These are phyloP conservation scores for Sporothrix pallida DNA, from an alignment of 2,329 filamentous ascomycete genomes.

Conservation along the genomic window DNA sequence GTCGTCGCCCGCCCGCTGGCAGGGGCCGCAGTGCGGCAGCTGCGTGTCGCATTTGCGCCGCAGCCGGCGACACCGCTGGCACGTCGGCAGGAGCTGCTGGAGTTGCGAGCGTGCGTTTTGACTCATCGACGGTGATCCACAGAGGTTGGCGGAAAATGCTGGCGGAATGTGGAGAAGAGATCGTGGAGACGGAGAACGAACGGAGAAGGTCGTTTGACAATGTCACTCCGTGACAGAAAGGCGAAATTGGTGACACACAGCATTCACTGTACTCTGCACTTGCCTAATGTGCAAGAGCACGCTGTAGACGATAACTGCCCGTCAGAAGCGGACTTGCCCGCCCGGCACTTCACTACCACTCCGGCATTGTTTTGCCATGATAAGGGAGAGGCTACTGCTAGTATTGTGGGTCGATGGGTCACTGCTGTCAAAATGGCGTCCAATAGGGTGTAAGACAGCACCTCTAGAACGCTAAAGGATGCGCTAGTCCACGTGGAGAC, in stretches of 20 bases:
- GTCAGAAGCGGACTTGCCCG: background rate
- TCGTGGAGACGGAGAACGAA: too few species aligned
- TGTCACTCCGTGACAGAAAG: too few species aligned
- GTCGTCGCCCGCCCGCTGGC: conserved; percentile 32
- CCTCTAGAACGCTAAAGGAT: background rate
- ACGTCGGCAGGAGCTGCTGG: conserved; percentile 36
- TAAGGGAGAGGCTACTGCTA: background rate
- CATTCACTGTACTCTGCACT: background rate
- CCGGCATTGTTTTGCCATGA: background rate
- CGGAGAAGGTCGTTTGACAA: too few species aligned
- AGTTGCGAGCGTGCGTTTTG: conserved; percentile 21
- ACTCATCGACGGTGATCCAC: background rate
- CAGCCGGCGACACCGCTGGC: conserved; percentile 36
- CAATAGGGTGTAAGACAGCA: too few species aligned
- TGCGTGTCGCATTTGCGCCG: conserved; percentile 38
- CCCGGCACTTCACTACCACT: background rate
- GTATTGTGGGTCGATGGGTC: background rate
- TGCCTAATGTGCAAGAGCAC: too few species aligned
- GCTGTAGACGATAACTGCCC: background rate
- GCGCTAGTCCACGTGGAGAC: background rate
- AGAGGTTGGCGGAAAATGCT: background rate
- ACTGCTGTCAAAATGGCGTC: too few species aligned
- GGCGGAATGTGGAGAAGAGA: background rate
- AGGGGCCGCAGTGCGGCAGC: conserved; percentile 35
- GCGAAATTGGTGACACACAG: too few species aligned